A percentile compares a stretch with the other conserved stretches of the same genome.
Conservation (phyloP, 2,329 filamentous ascomycete species). For the Hypoxylon sp. region DNA sequence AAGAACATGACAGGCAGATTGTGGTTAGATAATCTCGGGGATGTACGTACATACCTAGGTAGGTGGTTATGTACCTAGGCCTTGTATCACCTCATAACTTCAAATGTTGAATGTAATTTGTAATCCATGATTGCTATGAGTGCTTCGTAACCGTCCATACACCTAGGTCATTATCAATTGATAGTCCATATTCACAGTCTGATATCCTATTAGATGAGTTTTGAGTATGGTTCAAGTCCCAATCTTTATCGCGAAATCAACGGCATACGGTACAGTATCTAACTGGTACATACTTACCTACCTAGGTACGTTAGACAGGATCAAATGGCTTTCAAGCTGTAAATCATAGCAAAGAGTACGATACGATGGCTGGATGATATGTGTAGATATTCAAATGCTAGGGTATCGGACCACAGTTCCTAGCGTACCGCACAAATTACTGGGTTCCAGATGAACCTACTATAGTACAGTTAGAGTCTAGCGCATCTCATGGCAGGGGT, state of each 20-base stretch:
- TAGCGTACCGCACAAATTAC: neutral
- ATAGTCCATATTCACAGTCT: neutral
- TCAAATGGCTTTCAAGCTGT: neutral
- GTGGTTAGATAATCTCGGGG: neutral
- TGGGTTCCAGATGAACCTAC: neutral
- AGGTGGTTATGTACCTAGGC: neutral
- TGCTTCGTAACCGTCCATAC: neutral
- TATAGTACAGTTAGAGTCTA: neutral
- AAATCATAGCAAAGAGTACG: neutral
- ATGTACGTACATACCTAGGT: no score
- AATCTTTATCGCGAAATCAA: neutral
- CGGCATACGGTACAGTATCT: no score
- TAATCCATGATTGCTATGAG: neutral
- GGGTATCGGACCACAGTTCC: neutral
- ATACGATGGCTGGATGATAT: no score
- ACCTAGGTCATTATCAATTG: no score
- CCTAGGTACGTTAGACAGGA: neutral
- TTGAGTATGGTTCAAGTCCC: neutral
- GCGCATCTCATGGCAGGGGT: neutral
- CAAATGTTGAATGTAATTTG: no score
- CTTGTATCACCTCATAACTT: neutral
- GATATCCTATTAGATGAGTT: neutral
- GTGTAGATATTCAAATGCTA: neutral
- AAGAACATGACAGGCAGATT: neutral
- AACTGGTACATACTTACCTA: no score